A percentile compares a stretch with the other conserved stretches of the same genome.
Evolutionary conservation across 2,329 filamentous ascomycete genomes (phyloP).

Genomic region (Fusarium humuli): DNA sequence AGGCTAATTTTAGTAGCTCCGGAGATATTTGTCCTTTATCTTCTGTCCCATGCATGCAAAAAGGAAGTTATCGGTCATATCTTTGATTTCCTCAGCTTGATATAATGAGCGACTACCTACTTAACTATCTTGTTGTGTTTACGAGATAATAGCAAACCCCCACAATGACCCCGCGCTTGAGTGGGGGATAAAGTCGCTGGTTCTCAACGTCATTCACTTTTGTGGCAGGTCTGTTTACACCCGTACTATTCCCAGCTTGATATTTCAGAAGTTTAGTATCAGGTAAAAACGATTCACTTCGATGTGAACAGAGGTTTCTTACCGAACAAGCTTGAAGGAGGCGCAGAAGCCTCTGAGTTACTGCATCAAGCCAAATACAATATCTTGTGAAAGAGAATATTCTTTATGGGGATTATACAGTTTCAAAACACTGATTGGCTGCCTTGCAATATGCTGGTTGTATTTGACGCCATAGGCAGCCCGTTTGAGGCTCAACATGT

Average conservation of each 20-base stretch:
- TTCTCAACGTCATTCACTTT: constrained; percentile 2
- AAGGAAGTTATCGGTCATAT: background rate
- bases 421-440: constrained; percentile 19
- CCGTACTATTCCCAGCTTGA: constrained; percentile 9
- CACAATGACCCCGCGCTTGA: background rate
- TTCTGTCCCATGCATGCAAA: no score
- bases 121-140: background rate
- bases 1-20: background rate
- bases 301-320: background rate
- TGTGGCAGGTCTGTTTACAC: background rate
- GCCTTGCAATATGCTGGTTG: constrained; percentile 7
- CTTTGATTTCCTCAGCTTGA: background rate
- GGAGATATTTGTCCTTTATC: background rate
- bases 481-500: constrained; percentile 33
- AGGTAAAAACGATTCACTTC: background rate
- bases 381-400: background rate
- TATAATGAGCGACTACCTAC: background rate
- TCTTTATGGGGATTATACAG: background rate
- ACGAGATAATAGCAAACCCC: background rate
- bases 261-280: background rate
- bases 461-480: constrained; percentile 11
- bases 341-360: no score
- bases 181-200: background rate
- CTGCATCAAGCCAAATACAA: no score
- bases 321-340: background rate